Conservation (phyloP, 148 eudicot species). For the Nyssa sinensis region DNA sequence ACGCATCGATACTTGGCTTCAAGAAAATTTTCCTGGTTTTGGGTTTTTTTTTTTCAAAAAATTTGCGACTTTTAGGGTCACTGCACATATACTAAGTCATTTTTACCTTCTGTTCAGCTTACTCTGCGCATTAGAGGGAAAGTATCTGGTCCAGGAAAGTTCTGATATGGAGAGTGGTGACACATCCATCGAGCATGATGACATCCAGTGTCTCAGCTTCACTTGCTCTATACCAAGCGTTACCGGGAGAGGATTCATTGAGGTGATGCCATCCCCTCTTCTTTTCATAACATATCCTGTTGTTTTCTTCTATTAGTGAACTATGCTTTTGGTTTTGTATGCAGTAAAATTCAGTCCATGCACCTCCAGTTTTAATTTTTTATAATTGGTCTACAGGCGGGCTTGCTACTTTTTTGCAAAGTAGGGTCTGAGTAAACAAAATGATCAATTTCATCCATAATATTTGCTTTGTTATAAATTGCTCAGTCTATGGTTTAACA, state of each 20-base stretch:
- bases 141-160: constrained; percentile 60
- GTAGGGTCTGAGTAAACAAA: not conserved
- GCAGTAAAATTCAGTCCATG: not conserved
- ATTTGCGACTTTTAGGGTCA: not conserved
- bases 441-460: not conserved
- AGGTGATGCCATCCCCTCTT: constrained; percentile 45
- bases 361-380: not conserved
- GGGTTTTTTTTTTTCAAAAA: not conserved
- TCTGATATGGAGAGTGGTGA: constrained; percentile 44
- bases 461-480: not conserved
- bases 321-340: not conserved
- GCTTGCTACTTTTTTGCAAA: not conserved
- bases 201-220: constrained; percentile 56
- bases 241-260: constrained; percentile 89
- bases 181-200: constrained; percentile 36
- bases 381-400: not conserved
- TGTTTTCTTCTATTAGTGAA: not conserved
- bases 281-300: not conserved
- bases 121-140: constrained; percentile 84
- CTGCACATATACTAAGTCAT: not conserved
- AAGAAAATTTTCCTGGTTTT: not conserved
- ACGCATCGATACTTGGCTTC: not conserved
- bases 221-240: constrained; percentile 62
- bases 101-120: constrained; percentile 43
- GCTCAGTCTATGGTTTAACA: too few relatives aligned